phyloP scores from a whole-genome alignment of 1,284 basidiomycete genomes.

The Cryptococcus wingfieldii region DNA sequence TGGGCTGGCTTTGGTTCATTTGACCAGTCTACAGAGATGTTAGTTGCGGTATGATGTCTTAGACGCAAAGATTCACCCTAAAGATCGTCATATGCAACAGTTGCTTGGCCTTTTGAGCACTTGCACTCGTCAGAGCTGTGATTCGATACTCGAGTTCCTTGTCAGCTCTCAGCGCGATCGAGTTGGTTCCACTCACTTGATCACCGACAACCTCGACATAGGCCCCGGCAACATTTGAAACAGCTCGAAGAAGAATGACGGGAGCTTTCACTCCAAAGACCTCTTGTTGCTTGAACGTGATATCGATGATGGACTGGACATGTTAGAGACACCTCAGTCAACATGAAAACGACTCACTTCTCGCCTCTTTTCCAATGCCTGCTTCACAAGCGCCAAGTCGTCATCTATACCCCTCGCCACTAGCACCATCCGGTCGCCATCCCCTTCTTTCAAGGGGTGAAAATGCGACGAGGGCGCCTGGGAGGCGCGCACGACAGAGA shows the following conservation, averaged over 20 bases:
- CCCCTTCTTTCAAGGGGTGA: neutral
- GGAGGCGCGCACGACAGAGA: constrained; percentile 10
- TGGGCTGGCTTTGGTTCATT: neutral
- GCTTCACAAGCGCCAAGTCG: neutral
- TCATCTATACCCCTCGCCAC: constrained; percentile 7
- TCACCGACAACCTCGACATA: constrained; percentile 10
- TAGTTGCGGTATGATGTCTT: neutral
- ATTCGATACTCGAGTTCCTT: constrained; percentile 13
- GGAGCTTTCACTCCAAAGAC: constrained; percentile 5
- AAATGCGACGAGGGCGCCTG: constrained; percentile 1
- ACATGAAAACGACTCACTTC: constrained; percentile 5
- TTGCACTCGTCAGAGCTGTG: constrained; percentile 9
- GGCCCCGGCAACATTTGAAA: constrained; percentile 17
- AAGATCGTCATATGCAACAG: constrained; percentile 8
- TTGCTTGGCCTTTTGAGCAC: constrained; percentile 3
- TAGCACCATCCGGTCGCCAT: constrained; percentile 9
- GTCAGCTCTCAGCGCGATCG: neutral
- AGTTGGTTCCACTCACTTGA: no score
- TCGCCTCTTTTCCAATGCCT: constrained; percentile 2
- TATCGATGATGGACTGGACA: constrained; percentile 4
- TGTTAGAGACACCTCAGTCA: neutral
- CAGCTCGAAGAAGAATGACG: constrained; percentile 7
- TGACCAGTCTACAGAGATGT: neutral
- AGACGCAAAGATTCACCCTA: constrained; percentile 3
- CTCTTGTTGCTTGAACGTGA: constrained; percentile 1